These are phyloP conservation scores for Emericellopsis cladophorae DNA, from an alignment of 2,329 filamentous ascomycete species.

Conservation along the genomic window DNA sequence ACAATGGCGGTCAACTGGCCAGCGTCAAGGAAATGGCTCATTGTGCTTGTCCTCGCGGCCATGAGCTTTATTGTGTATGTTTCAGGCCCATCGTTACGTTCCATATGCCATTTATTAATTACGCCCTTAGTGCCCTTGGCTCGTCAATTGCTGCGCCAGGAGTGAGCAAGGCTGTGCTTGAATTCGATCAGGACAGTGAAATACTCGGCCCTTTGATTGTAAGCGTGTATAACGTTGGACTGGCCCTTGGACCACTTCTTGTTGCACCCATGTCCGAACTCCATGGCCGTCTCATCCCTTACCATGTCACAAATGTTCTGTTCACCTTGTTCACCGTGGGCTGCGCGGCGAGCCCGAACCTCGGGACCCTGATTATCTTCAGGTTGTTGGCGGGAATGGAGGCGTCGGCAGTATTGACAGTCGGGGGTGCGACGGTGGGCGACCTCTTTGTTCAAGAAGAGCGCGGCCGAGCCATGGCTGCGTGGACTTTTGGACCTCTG, in stretches of 20 bases:
- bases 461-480: slow-evolving; percentile 44
- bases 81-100: too few species aligned
- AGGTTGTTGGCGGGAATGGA: slow-evolving; percentile 50
- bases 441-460: slow-evolving; percentile 48
- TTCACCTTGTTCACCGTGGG: slow-evolving; percentile 33
- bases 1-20: neutral
- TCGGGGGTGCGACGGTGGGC: slow-evolving; percentile 53
- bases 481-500: slow-evolving; percentile 28
- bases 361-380: slow-evolving; percentile 41
- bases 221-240: slow-evolving; percentile 54
- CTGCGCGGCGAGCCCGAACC: slow-evolving; percentile 35
- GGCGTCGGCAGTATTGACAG: slow-evolving; percentile 49
- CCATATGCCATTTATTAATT: too few species aligned
- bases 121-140: too few species aligned
- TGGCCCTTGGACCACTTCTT: slow-evolving; percentile 43
- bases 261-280: slow-evolving; percentile 49
- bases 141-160: slow-evolving; percentile 35
- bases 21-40: neutral
- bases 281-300: slow-evolving; percentile 40
- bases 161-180: slow-evolving; percentile 46
- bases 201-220: slow-evolving; percentile 52
- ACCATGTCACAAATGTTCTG: slow-evolving; percentile 30
- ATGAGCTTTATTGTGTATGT: neutral
- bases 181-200: slow-evolving; percentile 41
- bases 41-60: neutral